Evolutionary conservation across 305 asterid genomes (phyloP).

Genomic region (Euphrasia arctica): DNA sequence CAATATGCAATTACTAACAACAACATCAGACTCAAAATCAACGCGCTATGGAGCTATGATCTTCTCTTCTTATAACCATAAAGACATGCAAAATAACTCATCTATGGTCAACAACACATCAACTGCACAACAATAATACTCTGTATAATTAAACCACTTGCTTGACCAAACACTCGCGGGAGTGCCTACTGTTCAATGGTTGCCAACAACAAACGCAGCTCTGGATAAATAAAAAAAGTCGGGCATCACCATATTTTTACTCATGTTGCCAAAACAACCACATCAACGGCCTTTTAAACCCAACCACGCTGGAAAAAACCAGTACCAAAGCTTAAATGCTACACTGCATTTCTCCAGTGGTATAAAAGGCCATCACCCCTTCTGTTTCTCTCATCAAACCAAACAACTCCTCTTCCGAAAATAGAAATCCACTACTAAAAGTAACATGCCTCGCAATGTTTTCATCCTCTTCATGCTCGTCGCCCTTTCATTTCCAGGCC

Average conservation of each 20-base stretch:
- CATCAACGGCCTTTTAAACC: constrained; percentile 20
- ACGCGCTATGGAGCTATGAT: no score
- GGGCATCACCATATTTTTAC: neutral
- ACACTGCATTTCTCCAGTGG: neutral
- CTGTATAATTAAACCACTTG: neutral
- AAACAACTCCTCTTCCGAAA: neutral
- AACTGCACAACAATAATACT: neutral
- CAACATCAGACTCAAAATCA: no score
- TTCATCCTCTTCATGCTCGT: constrained; percentile 9
- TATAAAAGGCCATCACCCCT: neutral
- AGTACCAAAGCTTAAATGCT: constrained; percentile 5
- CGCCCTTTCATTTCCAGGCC: constrained; percentile 12
- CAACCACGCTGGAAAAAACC: neutral
- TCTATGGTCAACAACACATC: neutral
- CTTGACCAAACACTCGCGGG: neutral
- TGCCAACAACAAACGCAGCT: neutral
- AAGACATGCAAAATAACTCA: no score
- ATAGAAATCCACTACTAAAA: neutral
- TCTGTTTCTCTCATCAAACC: constrained; percentile 1
- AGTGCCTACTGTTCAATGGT: neutral
- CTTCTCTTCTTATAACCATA: no score
- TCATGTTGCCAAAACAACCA: neutral
- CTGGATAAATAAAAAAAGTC: neutral
- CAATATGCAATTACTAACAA: no score
- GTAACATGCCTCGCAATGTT: constrained; percentile 16